Conservation (phyloP, 2,329 filamentous ascomycete genomes). For the Neurospora sp. region DNA sequence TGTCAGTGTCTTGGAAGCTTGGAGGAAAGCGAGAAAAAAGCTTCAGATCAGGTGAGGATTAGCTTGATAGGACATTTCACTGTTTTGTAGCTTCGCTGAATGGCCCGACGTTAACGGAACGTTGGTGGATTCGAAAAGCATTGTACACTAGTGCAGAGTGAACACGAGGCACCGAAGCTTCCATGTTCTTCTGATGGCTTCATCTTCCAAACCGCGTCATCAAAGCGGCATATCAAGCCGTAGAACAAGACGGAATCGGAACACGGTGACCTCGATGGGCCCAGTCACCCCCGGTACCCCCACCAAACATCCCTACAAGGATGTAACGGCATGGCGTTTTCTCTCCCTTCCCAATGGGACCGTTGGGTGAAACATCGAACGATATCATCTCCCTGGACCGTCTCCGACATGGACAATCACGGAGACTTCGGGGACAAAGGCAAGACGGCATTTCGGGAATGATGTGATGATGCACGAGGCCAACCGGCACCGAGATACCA, state of each 20-base stretch:
- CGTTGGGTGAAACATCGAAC: not conserved
- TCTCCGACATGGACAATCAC: not conserved
- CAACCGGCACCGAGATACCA: not conserved
- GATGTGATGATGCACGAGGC: not conserved
- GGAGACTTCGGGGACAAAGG: not conserved
- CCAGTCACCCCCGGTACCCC: not conserved
- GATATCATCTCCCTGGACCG: not conserved
- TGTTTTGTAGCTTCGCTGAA: not conserved
- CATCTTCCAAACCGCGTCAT: not conserved
- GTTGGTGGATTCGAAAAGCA: not conserved
- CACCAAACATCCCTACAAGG: not conserved
- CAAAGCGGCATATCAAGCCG: not conserved
- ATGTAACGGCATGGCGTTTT: not conserved
- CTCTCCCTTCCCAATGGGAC: not conserved
- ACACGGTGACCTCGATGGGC: not conserved
- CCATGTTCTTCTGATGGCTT: not conserved
- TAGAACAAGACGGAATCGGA: not conserved
- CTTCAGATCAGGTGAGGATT: not conserved
- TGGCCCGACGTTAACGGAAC: not conserved
- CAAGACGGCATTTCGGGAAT: not conserved
- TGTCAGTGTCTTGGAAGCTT: not conserved
- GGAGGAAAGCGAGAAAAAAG: not conserved
- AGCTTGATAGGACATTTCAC: not conserved
- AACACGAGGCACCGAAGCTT: not conserved
- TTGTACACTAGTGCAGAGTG: not conserved